phyloP scores from a whole-genome alignment of 352 stramenopile species.

The Phytophthora sp. region DNA sequence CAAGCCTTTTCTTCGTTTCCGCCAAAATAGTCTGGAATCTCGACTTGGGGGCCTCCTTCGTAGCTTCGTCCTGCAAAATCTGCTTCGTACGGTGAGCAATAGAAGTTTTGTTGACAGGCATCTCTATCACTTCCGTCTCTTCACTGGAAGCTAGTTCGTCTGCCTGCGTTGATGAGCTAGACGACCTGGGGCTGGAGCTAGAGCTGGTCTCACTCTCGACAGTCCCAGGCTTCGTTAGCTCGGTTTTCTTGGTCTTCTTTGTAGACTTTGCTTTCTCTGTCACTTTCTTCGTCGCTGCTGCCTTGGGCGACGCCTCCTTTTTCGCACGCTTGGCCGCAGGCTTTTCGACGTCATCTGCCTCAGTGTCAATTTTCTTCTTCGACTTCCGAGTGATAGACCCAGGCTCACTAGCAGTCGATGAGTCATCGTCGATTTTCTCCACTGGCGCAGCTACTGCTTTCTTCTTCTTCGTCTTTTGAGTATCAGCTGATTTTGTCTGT shows the following conservation, averaged over 20 bases:
- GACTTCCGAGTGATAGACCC: slow-evolving; percentile 27
- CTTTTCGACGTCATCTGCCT: slow-evolving; percentile 30
- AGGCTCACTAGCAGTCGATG: slow-evolving; percentile 32
- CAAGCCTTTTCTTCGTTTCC: slow-evolving; percentile 42
- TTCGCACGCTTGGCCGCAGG: slow-evolving; percentile 51
- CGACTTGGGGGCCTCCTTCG: slow-evolving; percentile 16
- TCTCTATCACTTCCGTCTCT: slow-evolving; percentile 33
- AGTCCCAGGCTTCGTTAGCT: slow-evolving; percentile 1
- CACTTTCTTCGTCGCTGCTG: slow-evolving; percentile 29
- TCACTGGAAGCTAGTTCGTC: slow-evolving; percentile 28
- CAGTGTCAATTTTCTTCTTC: slow-evolving; percentile 50
- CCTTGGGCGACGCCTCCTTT: slow-evolving; percentile 27
- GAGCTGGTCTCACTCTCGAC: slow-evolving; percentile 17
- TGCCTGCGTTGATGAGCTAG: slow-evolving; percentile 17
- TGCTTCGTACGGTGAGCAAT: slow-evolving; percentile 2
- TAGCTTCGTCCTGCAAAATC: slow-evolving; percentile 12
- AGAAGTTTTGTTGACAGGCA: slow-evolving; percentile 13
- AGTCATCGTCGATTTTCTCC: slow-evolving; percentile 18
- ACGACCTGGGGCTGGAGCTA: slow-evolving; percentile 18
- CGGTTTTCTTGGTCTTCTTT: slow-evolving; percentile 21
- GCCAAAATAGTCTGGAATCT: slow-evolving; percentile 57
- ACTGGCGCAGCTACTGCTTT: slow-evolving; percentile 19
- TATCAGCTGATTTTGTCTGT: slow-evolving; percentile 1
- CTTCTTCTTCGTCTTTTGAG: slow-evolving; percentile 30
- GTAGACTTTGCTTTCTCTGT: slow-evolving; percentile 26